Evolutionary conservation across 2,329 filamentous ascomycete genomes (phyloP).

Genomic region (Fusarium sp.): DNA sequence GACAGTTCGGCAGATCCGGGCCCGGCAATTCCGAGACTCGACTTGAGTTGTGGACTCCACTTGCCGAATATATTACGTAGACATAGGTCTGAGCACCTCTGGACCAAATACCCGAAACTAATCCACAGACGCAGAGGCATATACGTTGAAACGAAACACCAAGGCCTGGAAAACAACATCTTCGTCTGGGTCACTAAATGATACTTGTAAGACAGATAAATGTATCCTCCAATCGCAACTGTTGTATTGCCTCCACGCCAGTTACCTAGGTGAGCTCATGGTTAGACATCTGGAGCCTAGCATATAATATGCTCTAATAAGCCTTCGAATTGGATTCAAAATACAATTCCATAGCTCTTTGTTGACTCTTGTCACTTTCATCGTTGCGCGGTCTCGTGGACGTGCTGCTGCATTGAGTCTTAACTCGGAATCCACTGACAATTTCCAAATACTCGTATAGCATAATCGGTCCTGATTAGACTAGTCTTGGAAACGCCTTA

Average conservation of each 20-base stretch:
- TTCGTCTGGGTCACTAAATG: background rate
- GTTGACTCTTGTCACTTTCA: background rate
- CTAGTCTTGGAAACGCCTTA: background rate
- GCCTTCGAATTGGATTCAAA: rapidly evolving
- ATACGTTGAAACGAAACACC: background rate
- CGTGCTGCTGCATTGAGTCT: background rate
- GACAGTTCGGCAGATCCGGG: background rate
- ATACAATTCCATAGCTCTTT: background rate
- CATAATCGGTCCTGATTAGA: too few species aligned
- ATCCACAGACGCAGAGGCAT: background rate
- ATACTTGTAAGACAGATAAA: background rate
- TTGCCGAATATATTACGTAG: background rate
- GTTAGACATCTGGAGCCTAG: background rate
- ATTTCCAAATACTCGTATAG: too few species aligned
- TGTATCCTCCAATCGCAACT: too few species aligned
- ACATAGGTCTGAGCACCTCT: background rate
- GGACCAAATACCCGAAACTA: background rate
- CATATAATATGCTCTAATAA: background rate
- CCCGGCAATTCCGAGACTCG: background rate
- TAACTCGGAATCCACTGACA: background rate
- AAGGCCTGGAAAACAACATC: rapidly evolving
- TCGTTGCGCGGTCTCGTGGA: background rate
- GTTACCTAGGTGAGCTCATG: background rate
- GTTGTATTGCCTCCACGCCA: background rate
- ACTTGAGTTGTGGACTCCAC: background rate